A percentile compares a stretch with the other conserved stretches of the same genome.
Evolutionary conservation across 495 filamentous ascomycete genomes (phyloP).

Genomic region (Penicillium salamii): DNA sequence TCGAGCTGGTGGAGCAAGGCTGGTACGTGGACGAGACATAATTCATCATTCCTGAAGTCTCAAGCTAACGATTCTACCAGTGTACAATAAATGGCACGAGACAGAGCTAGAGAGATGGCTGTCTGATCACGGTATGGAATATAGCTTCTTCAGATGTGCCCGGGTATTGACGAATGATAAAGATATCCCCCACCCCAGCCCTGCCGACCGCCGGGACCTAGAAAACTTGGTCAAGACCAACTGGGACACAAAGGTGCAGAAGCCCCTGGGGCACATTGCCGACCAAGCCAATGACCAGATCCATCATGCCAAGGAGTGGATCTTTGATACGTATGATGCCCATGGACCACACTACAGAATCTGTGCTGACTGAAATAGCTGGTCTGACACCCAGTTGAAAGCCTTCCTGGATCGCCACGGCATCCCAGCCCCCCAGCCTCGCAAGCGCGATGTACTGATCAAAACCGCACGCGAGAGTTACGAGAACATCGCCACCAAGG

Average conservation of each 20-base stretch:
- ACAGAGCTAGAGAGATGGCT: slow-evolving; percentile 98
- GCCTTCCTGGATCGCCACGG: slow-evolving; percentile 84
- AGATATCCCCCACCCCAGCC: slow-evolving; percentile 79
- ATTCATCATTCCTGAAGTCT: neutral
- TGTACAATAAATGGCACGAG: slow-evolving; percentile 98
- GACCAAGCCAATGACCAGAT: slow-evolving; percentile 70
- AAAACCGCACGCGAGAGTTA: slow-evolving; percentile 77
- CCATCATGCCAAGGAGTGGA: slow-evolving; percentile 77
- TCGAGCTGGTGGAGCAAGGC: slow-evolving; percentile 81
- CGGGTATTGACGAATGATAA: slow-evolving; percentile 11
- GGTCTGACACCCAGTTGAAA: slow-evolving; percentile 85
- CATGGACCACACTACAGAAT: neutral
- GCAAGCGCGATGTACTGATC: slow-evolving; percentile 78
- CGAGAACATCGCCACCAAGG: slow-evolving; percentile 75
- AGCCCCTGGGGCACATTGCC: slow-evolving; percentile 69
- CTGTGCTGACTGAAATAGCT: slow-evolving; percentile 47
- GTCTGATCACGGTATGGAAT: slow-evolving; percentile 73
- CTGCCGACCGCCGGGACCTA: slow-evolving; percentile 82
- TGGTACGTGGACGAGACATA: slow-evolving; percentile 62
- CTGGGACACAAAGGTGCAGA: slow-evolving; percentile 73
- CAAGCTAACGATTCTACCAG: slow-evolving; percentile 43
- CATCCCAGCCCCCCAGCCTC: slow-evolving; percentile 77
- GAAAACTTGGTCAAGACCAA: slow-evolving; percentile 82
- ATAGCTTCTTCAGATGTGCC: no score
- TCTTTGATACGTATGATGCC: slow-evolving; percentile 80